Base-by-base conservation (phyloP, 352 stramenopile genomes). In the Phytopythium cucurbitacearum region DNA sequence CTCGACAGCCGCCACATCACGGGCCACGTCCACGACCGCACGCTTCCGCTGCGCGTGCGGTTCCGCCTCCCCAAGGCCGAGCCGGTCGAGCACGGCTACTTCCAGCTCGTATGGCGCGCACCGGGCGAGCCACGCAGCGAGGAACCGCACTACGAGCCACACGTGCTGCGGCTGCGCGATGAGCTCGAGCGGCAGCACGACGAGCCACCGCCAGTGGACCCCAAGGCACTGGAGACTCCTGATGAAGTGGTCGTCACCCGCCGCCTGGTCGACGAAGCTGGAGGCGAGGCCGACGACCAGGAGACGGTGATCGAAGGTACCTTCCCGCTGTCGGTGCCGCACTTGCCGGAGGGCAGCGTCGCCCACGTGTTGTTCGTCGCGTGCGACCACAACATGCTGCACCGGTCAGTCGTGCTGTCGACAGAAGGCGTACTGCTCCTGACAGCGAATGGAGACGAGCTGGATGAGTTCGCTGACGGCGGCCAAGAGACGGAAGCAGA, bases 71-170 rank as follows among this genome's bases (percentile, higher is more conserved):
- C 76, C 3, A 57, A 64, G 11, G 33, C 56, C 3, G 73, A 84
- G 4, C 48, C 57, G 5, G 73, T 85, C 40, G 12, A 84, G 8
- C 58, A 78, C 45, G 76, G 76, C 13, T 87, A 87, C 64, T 84
- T 87, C 46, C 76, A 87, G 59, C 49, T 87, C 7, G 74, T 87
- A n/a, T 87, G 76, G 76, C 64, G 76, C 13, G 59, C 60, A 10
- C 48, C 62, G 38, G 61, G 67, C 21, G 66, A 87, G 16, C 60
- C 76, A 40, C 62, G 73, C 13, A 83, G 71, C 32, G 71, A 85
- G 33, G 64, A 85, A 49, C 76, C 76, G 12, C 59, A 77, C 48
- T 87, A 85, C 40, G 71, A 82, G 32, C 33, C 55, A 8, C 64
- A 65, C 32, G 42, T 81, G 13, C 61, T 69, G 9, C 63, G 28